Evolutionary conservation across 2,329 filamentous ascomycete species (phyloP), one percentile per base, ranked within the genome.

Genomic region (Cercospora zeae-maydis): DNA sequence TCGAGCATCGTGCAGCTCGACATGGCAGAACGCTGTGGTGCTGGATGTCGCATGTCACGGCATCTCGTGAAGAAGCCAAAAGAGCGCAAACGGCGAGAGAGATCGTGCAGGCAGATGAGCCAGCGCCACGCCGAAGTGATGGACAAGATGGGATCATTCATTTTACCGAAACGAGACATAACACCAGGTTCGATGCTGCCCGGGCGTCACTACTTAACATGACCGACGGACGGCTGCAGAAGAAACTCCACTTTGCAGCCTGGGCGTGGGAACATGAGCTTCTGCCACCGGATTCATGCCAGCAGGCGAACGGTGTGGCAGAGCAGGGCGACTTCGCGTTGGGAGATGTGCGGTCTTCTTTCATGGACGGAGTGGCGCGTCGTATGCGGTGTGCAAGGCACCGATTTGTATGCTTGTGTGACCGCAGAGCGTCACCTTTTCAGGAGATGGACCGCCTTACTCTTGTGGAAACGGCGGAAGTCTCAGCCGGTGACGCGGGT

Each of bases 401-500:
- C 54, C 45, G 16, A 31, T 57, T 45, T 24, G 34, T 42, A 42
- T 13, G 10, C 54, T 42, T 42, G 54, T 57, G 36, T 57, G 14
- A 57, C 54, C 3, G 54, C 8, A 27, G 16, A 52, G 39, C 30
- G 49, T 33, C 49, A 31, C 30, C 13, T 52, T 33, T 52, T 8
- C 45, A 51, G 45, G 33, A 13, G 39, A 34, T 10, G 39, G 21
- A 57, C 57, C 57, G 52, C 61, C 57, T 55, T 45, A 24, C 53
- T 52, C 42, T 24, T 36, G n/a, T 55, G 47, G 49, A 61, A 61
- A 61, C 55, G 55, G n/a, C 52, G 42, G 37, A 55, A 34, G 59
- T 65, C 37, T 59, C 63, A 61, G 52, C 60, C 52, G 33, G 53
- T 55, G 37, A 63, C 57, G 51, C 53, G 63, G 57, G 45, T 49